Percentiles rank a stretch among this genome's conserved stretches.
Evolutionary conservation across 805 yeast species (phyloP).

Genomic region (Suhomyces emberorum): DNA sequence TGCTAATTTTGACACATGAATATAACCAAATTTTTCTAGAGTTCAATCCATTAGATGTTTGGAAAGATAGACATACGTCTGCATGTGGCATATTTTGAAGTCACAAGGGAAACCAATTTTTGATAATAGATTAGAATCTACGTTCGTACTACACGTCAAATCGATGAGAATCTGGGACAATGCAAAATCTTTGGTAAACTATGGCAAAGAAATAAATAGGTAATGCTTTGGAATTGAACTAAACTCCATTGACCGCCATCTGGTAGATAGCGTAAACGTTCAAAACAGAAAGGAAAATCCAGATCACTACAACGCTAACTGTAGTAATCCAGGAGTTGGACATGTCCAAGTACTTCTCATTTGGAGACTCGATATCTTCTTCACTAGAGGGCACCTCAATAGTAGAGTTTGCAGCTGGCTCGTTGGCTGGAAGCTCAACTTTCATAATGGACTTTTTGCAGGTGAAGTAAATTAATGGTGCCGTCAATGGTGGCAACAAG

Average conservation of each 20-base stretch:
- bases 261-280: slow-evolving; percentile 60
- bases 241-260: slow-evolving; percentile 37
- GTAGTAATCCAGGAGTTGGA: slow-evolving; percentile 62
- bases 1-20: too few species aligned
- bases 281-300: slow-evolving; percentile 69
- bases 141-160: too few species aligned
- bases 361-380: slow-evolving; percentile 5
- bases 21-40: too few species aligned
- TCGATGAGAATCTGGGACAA: too few species aligned
- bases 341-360: slow-evolving; percentile 43
- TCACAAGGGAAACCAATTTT: too few species aligned
- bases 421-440: slow-evolving; percentile 36
- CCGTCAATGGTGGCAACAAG: slow-evolving; percentile 77
- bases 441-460: slow-evolving; percentile 67
- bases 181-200: too few species aligned
- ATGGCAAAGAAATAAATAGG: too few species aligned
- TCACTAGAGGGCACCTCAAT: slow-evolving; percentile 11
- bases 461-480: slow-evolving; percentile 83
- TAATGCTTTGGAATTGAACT: too few species aligned
- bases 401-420: background rate
- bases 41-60: too few species aligned
- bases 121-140: too few species aligned
- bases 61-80: too few species aligned
- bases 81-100: too few species aligned
- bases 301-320: slow-evolving; percentile 49